phyloP scores from a whole-genome alignment of 495 filamentous ascomycete genomes.

The Penicillium antarcticum region DNA sequence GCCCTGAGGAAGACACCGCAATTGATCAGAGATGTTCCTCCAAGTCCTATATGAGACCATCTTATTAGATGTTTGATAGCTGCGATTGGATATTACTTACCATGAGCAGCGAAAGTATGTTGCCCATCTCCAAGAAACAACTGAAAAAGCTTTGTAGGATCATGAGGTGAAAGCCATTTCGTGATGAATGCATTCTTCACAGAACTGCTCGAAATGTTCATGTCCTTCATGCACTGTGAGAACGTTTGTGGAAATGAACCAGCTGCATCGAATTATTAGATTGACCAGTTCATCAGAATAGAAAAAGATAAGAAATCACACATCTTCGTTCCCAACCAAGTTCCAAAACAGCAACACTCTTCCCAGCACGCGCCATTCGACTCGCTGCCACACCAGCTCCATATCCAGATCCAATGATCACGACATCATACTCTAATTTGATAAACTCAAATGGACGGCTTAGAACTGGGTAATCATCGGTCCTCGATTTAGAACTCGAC shows the following conservation, averaged over 20 bases:
- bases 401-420: slow-evolving; percentile 67
- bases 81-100: too few species aligned
- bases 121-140: slow-evolving; percentile 62
- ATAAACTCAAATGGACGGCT: slow-evolving; percentile 56
- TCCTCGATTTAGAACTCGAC: background rate
- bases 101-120: slow-evolving; percentile 63
- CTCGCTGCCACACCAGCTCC: slow-evolving; percentile 64
- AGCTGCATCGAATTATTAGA: slow-evolving; percentile 21
- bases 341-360: slow-evolving; percentile 61
- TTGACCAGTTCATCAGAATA: background rate
- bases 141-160: slow-evolving; percentile 62
- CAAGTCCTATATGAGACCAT: slow-evolving; percentile 44
- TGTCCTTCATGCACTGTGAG: slow-evolving; percentile 40
- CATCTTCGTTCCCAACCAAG: slow-evolving; percentile 60
- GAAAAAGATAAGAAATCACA: slow-evolving; percentile 11
- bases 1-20: slow-evolving; percentile 65
- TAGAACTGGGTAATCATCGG: slow-evolving; percentile 44
- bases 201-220: slow-evolving; percentile 55
- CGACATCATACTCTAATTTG: slow-evolving; percentile 56
- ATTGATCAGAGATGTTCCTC: slow-evolving; percentile 63
- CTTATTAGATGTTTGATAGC: too few species aligned
- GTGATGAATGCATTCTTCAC: background rate
- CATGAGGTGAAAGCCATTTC: slow-evolving; percentile 25
- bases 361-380: slow-evolving; percentile 59
- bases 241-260: slow-evolving; percentile 57